phyloP scores from a whole-genome alignment of 106 monocot genomes.

The Allium fistulosum region DNA sequence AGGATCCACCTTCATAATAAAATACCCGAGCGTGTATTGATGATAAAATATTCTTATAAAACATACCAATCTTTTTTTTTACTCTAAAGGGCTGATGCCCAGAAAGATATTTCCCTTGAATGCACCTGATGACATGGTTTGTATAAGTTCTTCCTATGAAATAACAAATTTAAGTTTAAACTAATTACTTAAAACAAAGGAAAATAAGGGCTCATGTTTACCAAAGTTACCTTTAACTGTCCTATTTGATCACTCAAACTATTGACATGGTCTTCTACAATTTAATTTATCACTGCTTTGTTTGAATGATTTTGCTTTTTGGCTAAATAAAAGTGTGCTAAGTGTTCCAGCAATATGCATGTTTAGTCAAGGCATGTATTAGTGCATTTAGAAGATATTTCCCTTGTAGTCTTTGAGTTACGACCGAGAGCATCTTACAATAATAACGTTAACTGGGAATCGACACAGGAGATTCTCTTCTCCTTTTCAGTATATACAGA shows the following conservation, averaged over 20 bases:
- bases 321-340: conserved; percentile 84
- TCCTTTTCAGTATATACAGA: conserved; percentile 12
- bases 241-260: conserved; percentile 92
- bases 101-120: conserved; percentile 59
- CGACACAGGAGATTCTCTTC: conserved; percentile 27
- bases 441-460: conserved; percentile 66
- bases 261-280: conserved; percentile 89
- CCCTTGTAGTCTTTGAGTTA: conserved; percentile 65
- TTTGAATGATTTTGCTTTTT: conserved; percentile 50
- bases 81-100: conserved; percentile 6
- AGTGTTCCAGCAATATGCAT: conserved; percentile 58
- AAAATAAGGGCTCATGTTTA: neutral
- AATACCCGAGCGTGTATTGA: too few species aligned
- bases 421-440: conserved; percentile 80
- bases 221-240: conserved; percentile 58
- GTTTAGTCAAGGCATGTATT: neutral
- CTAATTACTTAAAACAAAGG: neutral
- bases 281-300: conserved; percentile 82
- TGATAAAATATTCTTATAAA: too few species aligned
- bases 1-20: too few species aligned
- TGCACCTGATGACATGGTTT: conserved; percentile 37
- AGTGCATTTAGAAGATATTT: neutral
- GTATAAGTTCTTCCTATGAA: conserved; percentile 85
- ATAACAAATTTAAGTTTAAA: neutral
- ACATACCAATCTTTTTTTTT: too few species aligned